A percentile compares a stretch with the other conserved stretches of the same genome.
phyloP scores from a whole-genome alignment of 2,329 filamentous ascomycete genomes.

The Fusarium anthophilum region DNA sequence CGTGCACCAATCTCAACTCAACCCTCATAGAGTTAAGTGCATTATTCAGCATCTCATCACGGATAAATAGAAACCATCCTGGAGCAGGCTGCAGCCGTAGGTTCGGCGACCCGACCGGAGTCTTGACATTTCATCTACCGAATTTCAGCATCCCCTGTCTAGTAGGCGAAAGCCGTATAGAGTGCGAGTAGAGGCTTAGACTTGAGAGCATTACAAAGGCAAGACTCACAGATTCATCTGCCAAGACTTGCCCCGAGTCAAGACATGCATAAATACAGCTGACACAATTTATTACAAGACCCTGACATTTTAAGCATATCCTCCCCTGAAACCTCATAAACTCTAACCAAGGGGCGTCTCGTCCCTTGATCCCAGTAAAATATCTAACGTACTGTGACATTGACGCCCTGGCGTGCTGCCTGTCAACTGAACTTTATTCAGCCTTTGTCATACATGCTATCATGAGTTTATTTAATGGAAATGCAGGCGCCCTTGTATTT shows the following conservation, averaged over 20 bases:
- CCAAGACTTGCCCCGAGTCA: background rate
- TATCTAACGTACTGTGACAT: background rate
- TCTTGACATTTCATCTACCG: background rate
- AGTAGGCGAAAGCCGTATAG: background rate
- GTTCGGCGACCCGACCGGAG: background rate
- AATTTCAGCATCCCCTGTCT: background rate
- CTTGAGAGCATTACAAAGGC: background rate
- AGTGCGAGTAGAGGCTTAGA: conserved; percentile 5
- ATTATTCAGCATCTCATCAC: conserved; percentile 26
- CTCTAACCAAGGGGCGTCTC: background rate
- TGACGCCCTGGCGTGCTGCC: background rate
- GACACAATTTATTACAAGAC: background rate
- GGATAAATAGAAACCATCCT: conserved; percentile 11
- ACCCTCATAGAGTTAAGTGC: background rate
- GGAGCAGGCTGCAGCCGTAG: too few relatives aligned
- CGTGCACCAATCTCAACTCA: background rate
- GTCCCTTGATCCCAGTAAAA: conserved; percentile 3
- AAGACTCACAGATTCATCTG: background rate
- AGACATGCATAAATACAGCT: background rate
- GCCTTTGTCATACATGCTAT: background rate
- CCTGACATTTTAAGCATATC: background rate
- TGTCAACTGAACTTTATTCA: background rate
- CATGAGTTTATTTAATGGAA: background rate
- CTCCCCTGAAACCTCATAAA: conserved; percentile 1
- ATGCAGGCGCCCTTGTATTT: background rate